These are phyloP conservation scores for Fusarium nygamai DNA, from an alignment of 2,329 filamentous ascomycete genomes.

Conservation along the genomic window DNA sequence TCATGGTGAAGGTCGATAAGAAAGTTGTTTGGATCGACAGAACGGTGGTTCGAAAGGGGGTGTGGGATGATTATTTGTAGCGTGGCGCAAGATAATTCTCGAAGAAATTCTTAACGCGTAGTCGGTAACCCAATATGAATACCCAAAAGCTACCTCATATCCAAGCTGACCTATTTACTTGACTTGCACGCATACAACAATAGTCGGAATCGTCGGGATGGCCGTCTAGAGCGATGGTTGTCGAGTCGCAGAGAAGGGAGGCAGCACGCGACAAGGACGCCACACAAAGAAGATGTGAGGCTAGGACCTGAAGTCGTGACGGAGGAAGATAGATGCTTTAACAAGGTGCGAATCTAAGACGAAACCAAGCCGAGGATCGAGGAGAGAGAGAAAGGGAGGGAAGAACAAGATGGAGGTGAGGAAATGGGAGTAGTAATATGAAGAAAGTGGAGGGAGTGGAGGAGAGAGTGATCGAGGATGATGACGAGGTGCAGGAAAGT, in stretches of 20 bases:
- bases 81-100: constrained; percentile 4
- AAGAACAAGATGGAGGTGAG: constrained; percentile 29
- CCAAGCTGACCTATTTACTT: constrained; percentile 40
- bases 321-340: constrained; percentile 30
- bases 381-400: constrained; percentile 21
- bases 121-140: constrained; percentile 45
- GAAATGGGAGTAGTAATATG: constrained; percentile 40
- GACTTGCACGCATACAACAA: constrained; percentile 35
- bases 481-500: constrained; percentile 44
- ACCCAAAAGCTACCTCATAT: constrained; percentile 52
- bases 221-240: constrained; percentile 35
- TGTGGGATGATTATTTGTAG: constrained; percentile 12
- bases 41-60: constrained; percentile 7
- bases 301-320: constrained; percentile 22
- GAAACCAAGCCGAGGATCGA: constrained; percentile 38
- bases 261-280: constrained; percentile 41
- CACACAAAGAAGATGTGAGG: constrained; percentile 34
- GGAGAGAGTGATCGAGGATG: constrained; percentile 42
- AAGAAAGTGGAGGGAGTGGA: constrained; percentile 38
- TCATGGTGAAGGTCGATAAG: constrained; percentile 46
- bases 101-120: constrained; percentile 29
- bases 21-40: constrained; percentile 14
- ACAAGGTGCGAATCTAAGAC: constrained; percentile 31
- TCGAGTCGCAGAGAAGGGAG: constrained; percentile 40
- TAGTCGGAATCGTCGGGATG: constrained; percentile 29